A percentile compares a stretch with the other conserved stretches of the same genome.
Conservation (phyloP, 371 early-diverging fungal species). For the Saksenaea vasiformis region DNA sequence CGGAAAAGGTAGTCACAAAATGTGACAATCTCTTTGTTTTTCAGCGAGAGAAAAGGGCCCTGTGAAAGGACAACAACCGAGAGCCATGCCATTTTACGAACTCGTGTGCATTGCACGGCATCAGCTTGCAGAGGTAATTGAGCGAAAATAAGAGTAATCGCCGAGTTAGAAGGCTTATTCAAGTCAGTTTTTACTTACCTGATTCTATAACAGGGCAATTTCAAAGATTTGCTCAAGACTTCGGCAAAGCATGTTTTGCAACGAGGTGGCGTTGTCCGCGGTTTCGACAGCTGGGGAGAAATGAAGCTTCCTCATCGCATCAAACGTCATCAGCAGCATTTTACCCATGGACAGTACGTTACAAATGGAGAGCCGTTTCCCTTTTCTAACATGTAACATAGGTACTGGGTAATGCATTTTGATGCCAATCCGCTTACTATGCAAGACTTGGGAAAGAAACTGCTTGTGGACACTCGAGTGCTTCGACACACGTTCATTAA, state of each 20-base stretch:
- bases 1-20: too few species aligned
- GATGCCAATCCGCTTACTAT: conserved; percentile 70
- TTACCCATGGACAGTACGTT: conserved; percentile 63
- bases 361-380: neutral
- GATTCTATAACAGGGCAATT: conserved; percentile 44
- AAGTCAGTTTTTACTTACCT: neutral
- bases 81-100: conserved; percentile 70
- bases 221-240: conserved; percentile 67
- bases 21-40: too few species aligned
- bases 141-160: neutral
- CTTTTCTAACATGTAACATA: conserved; percentile 15
- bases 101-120: conserved; percentile 68
- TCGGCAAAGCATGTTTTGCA: conserved; percentile 72
- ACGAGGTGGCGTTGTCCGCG: conserved; percentile 78
- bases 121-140: conserved; percentile 53
- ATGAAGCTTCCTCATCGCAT: conserved; percentile 65
- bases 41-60: neutral
- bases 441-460: conserved; percentile 60
- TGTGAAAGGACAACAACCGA: neutral
- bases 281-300: conserved; percentile 70
- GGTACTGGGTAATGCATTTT: conserved; percentile 82
- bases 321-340: conserved; percentile 68
- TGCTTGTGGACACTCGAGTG: conserved; percentile 74
- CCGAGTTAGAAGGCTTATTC: neutral
- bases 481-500: conserved; percentile 78